phyloP scores from a whole-genome alignment of 2,329 filamentous ascomycete species.

The Podosphaera leucotricha region DNA sequence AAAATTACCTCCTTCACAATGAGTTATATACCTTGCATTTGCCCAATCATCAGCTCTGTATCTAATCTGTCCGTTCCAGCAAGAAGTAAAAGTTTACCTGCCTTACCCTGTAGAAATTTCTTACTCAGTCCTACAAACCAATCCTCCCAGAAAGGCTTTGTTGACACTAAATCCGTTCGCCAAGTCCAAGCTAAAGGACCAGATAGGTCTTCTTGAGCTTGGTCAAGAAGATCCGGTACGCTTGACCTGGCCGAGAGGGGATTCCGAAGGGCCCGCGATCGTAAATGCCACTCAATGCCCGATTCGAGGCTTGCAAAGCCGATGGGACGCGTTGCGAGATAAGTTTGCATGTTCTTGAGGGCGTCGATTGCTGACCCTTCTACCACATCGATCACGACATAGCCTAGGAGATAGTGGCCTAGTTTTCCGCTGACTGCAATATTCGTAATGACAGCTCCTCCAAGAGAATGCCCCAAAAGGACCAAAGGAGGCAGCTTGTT shows the following conservation, averaged over 20 bases:
- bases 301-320: conserved; percentile 56
- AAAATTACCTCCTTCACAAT: background rate
- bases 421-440: conserved; percentile 45
- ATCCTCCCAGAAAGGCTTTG: conserved; percentile 77
- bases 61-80: conserved; percentile 79
- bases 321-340: conserved; percentile 57
- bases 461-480: conserved; percentile 77
- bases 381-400: conserved; percentile 81
- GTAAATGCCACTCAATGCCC: conserved; percentile 83
- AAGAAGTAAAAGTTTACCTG: conserved; percentile 64
- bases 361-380: conserved; percentile 93
- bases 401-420: conserved; percentile 50
- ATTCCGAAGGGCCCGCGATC: conserved; percentile 70
- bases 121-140: conserved; percentile 79
- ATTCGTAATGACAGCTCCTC: conserved; percentile 75
- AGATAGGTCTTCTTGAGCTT: conserved; percentile 18
- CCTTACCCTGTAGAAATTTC: conserved; percentile 63
- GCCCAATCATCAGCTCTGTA: conserved; percentile 79
- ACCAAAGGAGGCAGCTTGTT: conserved; percentile 46
- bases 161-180: conserved; percentile 63
- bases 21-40: conserved; percentile 62
- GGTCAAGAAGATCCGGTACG: conserved; percentile 53
- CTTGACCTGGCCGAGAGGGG: conserved; percentile 62
- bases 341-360: conserved; percentile 79
- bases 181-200: conserved; percentile 37